Base-by-base conservation (phyloP, 2,329 filamentous ascomycete genomes). In the Venturia oleaginea region DNA sequence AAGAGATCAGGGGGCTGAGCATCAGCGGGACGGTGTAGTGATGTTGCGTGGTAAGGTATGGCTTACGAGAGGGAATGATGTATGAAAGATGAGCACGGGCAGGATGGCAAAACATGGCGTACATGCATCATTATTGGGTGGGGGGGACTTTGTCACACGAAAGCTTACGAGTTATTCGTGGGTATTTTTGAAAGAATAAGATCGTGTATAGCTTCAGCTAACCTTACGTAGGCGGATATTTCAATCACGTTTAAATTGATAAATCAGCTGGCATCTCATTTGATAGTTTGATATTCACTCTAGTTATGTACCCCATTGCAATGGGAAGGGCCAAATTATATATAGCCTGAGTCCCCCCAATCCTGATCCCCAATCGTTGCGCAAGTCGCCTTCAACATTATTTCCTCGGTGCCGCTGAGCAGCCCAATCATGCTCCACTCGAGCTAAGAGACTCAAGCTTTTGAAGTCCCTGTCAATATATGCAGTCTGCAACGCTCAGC, bases 1-100 rank as follows among this genome's bases (percentile, higher is more conserved):
- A 97, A 73, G 92, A 99, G 81, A 99, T 99, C 76, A 83, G 94
- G 69, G 94, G 97, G 78, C 77, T 99, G 77, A 97, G 93, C 77
- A 99, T 99, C 81, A 86, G 86, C 40, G 86, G 86, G 24, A 88
- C 86, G 27, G 62, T 63, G 15, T 63, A 37, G 24, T 62, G 10
- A 24, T 57, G 30, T 11, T 34, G 51, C 38, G 38, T 40, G 38
- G 38, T 34, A 2, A 7, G 24, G 24, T 15, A 32, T 32, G 27
- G 48, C 27, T 55, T 17, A 55, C 32, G 48, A 30, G 48, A 24
- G 27, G 24, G 17, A 1, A 55, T 55, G 48, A 55, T 57, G 5
- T 22, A 57, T 32, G 51, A 34, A 57, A 32, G 27, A 57, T 34
- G 51, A n/a, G 8, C 4, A n/a, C 46, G 6, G 51, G 17, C 34